phyloP scores from a whole-genome alignment of 2,329 filamentous ascomycete species.

The Dothistroma septosporum region DNA sequence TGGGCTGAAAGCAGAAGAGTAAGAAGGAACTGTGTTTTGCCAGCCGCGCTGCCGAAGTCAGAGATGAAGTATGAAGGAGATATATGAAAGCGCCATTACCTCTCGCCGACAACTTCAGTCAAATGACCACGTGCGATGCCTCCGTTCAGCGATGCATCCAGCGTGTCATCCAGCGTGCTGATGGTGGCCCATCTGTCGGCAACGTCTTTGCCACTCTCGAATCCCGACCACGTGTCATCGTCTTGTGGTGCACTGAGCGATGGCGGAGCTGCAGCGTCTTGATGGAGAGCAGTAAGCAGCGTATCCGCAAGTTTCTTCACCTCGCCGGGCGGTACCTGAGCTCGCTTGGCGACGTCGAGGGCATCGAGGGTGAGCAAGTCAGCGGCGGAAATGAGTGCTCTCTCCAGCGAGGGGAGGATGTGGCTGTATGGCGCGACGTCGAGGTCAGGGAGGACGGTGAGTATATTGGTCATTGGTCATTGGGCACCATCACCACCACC shows the following conservation, averaged over 20 bases:
- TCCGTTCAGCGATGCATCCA: slow-evolving; percentile 70
- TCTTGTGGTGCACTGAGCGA: background rate
- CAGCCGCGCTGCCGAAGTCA: slow-evolving; percentile 60
- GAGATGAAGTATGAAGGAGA: background rate
- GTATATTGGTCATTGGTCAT: slow-evolving; percentile 93
- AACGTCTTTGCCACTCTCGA: slow-evolving; percentile 37
- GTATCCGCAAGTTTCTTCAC: slow-evolving; percentile 68
- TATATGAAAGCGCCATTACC: slow-evolving; percentile 42
- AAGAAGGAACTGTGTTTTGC: slow-evolving; percentile 92
- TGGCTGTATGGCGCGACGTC: slow-evolving; percentile 65
- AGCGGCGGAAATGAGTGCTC: slow-evolving; percentile 68
- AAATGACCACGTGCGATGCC: slow-evolving; percentile 78
- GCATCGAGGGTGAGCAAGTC: slow-evolving; percentile 84
- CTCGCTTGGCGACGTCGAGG: slow-evolving; percentile 78
- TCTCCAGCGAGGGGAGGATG: slow-evolving; percentile 75
- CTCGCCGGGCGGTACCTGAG: slow-evolving; percentile 74
- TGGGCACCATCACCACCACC: slow-evolving; percentile 31
- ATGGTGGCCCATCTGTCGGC: slow-evolving; percentile 55
- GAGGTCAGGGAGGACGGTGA: slow-evolving; percentile 76
- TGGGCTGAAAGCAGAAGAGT: slow-evolving; percentile 80
- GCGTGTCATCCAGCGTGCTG: slow-evolving; percentile 70
- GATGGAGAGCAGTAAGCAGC: slow-evolving; percentile 64
- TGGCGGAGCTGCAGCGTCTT: slow-evolving; percentile 17
- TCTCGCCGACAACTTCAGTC: slow-evolving; percentile 88
- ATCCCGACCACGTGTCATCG: background rate